Evolutionary conservation across 306 rosid species (phyloP), one percentile per base, ranked within the genome.

Genomic region (Inga leiocalycina): DNA sequence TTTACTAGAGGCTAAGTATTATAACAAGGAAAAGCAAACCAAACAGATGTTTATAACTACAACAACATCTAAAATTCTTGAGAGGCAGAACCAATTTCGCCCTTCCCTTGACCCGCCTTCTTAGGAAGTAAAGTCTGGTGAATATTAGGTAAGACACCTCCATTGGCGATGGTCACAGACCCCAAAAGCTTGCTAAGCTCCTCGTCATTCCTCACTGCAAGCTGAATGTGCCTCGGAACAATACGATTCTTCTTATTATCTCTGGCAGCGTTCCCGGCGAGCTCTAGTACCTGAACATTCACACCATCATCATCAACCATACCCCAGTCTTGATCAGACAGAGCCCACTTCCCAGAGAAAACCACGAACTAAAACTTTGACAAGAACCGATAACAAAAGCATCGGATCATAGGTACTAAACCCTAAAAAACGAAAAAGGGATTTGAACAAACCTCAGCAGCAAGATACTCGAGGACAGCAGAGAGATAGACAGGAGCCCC

Each of bases 401-500:
- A 30, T 8, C 22, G 9, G 35, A 14, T 4, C 22, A 57, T 20
- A 49, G 14, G 0, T 1, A 46, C 35, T 1, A 49, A 79, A 12
- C 4, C 7, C 34, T 5, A 52, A 52, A 46, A 56, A 0, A 54
- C 6, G 2, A 5, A 2, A 1, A 2, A 4, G 7, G 5, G 43
- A 71, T 34, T 2, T 0, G 22, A 76, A 72, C 85, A 14, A 65
- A 92, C 98, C 98, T 94, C 97, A 6, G 98, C 98, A 1, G 98
- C 97, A 4, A 94, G 97, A 75, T 93, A 94, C 64, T 94, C 98
- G 0, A 94, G 98, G 2, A 94, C 98, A 1, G 98, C 97, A 6
- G 98, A 89, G 5, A 94, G 97, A 13, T 94, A 94, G 0, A 94
- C 98, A 0, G 98, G 98, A 71, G 98, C 97, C 3, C 98, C 98